Base-by-base conservation (phyloP, 108 stramenopile species). In the Cyclotella sp. region DNA sequence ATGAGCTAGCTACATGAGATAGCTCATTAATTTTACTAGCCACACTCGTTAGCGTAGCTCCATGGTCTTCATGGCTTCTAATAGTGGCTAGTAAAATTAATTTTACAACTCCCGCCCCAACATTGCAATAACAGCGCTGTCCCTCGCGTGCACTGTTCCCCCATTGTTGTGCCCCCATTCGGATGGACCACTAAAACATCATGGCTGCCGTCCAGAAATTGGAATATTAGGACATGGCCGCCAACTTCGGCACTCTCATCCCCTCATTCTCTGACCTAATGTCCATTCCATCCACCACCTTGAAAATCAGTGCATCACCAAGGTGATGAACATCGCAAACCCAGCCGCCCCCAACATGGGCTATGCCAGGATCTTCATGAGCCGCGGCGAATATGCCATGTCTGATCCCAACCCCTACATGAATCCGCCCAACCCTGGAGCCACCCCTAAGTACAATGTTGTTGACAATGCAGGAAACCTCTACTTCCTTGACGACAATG, bases 41-140 rank as follows among this genome's bases (percentile, higher is more conserved):
- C n/a, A 55, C 55, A 55, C 24, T 55, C 55, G 21, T 55, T 55
- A 55, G 55, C 22, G 9, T 55, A 55, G 55, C 2, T 24, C 55
- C 22, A 55, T 55, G 22, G 55, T 26, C 55, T 55, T 21, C 55
- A 55, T 55, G 55, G 55, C 55, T 55, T 55, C 55, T 55, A 24
- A 8, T 21, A 55, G 34, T 34, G 34, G 6, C 6, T 34, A 34
- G 34, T 34, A 34, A 34, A 34, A n/a, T n/a, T 34, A 2, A 2
- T 34, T 34, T 34, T 6, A 2, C 4, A 2, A 34, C 6, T 34
- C 34, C 34, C 34, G 6, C 34, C 34, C 34, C 6, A 2, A 2
- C 34, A 6, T 2, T 34, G 34, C 34, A 2, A 2, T 34, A 34
- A 34, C 34, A 34, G 2, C 34, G 34, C 34, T 6, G 4, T 5